Evolutionary conservation across 73 alveolate genomes (phyloP), one percentile per base, ranked within the genome.

Genomic region (Paramecium primaurelia): DNA sequence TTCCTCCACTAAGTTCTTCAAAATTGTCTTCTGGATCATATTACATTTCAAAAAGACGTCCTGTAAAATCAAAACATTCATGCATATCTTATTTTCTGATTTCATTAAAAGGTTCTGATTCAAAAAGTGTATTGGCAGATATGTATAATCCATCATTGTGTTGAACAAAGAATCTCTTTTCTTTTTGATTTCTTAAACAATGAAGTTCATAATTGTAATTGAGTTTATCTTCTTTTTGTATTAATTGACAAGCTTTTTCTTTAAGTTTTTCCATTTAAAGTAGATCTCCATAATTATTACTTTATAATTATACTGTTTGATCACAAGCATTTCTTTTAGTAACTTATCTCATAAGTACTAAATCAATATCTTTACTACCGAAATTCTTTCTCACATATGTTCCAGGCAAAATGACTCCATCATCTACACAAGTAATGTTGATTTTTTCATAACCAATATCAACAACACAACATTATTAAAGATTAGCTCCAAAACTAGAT

Each of bases 401-500:
- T 58, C 95, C 95, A 32, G 98, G 98, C 10, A 97, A 73, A 30
- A 98, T 94, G 59, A 96, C 86, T 32, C 99, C 99, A 93, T 98
- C 99, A 93, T 98, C 99, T 38, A 98, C 97, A 64, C 99, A 98
- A 58, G 98, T 92, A 10, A 98, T 97, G 88, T 95, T 96, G 10
- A 94, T 86, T 92, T 98, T 98, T 47, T 94, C 94, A 71, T 98
- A 95, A 12, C 99, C 99, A 30, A 98, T 95, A 95, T 98, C 99
- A 22, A 98, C 99, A 2, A 98, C 99, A 91, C 99, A 97, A 58
- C 99, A 98, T 75, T 97, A 92, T 25, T 96, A 96, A 25, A 97
- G 88, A 18, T 99, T 98, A 86, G 97, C 94, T 6, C 99, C 99
- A 93, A 98, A 98, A 75, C 99, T 95, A 10, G 99, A 97, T 95